Conservation (phyloP, 257 asterid genomes). For the Linaria vulgaris region DNA sequence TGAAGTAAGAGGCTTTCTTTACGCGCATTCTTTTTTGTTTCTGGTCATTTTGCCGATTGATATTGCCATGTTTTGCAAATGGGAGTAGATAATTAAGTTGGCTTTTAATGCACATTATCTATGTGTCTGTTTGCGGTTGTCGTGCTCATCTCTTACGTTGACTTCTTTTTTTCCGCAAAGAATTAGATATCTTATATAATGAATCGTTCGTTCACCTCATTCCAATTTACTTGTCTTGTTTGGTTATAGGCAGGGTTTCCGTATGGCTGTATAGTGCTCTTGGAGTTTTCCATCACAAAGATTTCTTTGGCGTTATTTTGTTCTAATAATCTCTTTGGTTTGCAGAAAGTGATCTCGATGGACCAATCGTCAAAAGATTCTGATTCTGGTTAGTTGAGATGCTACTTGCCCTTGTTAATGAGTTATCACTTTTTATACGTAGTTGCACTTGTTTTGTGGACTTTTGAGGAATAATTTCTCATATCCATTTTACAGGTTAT, state of each 20-base stretch:
- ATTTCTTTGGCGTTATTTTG: background rate
- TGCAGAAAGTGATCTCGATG: conserved; percentile 45
- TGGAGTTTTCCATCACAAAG: background rate
- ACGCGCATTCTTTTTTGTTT: conserved; percentile 4
- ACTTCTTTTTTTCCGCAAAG: background rate
- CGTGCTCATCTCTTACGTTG: conserved; percentile 7
- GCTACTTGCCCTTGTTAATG: background rate
- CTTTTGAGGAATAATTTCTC: conserved; percentile 9
- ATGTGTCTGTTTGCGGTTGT: conserved; percentile 12
- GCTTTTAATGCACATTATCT: background rate
- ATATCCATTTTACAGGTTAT: conserved; percentile 31
- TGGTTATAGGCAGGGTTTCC: background rate
- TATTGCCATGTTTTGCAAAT: background rate
- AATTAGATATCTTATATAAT: conserved; percentile 15
- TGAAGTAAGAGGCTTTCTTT: conserved; percentile 39
- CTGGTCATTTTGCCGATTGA: conserved; percentile 4
- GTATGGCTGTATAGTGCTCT: conserved; percentile 14
- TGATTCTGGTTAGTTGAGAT: conserved; percentile 34
- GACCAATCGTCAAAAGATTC: conserved; percentile 38
- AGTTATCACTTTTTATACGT: conserved; percentile 8
- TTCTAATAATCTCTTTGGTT: background rate
- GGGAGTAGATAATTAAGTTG: conserved; percentile 21
- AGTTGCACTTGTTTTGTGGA: background rate
- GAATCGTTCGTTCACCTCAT: conserved; percentile 12
- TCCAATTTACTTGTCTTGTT: conserved; percentile 13